Evolutionary conservation across 116 monocot species (phyloP).

Genomic region (Iris pallida): DNA sequence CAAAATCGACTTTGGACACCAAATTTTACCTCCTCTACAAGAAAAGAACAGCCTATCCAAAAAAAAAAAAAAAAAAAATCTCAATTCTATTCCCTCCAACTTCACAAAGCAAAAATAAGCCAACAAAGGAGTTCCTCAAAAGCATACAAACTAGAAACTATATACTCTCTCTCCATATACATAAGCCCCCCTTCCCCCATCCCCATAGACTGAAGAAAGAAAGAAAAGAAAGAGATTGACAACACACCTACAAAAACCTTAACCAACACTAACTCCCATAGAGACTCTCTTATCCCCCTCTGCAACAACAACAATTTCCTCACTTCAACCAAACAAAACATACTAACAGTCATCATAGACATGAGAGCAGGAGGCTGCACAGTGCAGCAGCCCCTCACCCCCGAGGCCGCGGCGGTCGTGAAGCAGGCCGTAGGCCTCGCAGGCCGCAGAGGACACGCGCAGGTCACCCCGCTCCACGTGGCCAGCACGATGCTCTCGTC

Average conservation of each 20-base stretch:
- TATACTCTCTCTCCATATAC: neutral
- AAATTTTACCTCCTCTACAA: constrained; percentile 62
- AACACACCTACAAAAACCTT: constrained; percentile 10
- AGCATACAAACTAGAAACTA: constrained; percentile 21
- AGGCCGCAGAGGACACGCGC: constrained; percentile 41
- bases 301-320: neutral
- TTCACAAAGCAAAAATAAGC: constrained; percentile 2
- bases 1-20: constrained; percentile 61
- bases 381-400: constrained; percentile 30
- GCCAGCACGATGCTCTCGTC: constrained; percentile 35
- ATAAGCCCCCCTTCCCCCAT: neutral
- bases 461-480: constrained; percentile 40
- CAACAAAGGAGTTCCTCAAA: constrained; percentile 14
- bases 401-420: constrained; percentile 37
- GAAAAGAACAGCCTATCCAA: constrained; percentile 54
- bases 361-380: constrained; percentile 45
- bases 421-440: constrained; percentile 41
- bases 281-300: constrained; percentile 4
- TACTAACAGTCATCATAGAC: neutral
- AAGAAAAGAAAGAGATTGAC: constrained; percentile 8
- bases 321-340: neutral
- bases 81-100: neutral
- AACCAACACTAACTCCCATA: neutral
- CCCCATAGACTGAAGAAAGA: neutral
- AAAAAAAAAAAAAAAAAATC: constrained; percentile 10